A percentile compares a stretch with the other conserved stretches of the same genome.
Conservation (phyloP, 257 asterid genomes). For the Leptodermis oblonga region DNA sequence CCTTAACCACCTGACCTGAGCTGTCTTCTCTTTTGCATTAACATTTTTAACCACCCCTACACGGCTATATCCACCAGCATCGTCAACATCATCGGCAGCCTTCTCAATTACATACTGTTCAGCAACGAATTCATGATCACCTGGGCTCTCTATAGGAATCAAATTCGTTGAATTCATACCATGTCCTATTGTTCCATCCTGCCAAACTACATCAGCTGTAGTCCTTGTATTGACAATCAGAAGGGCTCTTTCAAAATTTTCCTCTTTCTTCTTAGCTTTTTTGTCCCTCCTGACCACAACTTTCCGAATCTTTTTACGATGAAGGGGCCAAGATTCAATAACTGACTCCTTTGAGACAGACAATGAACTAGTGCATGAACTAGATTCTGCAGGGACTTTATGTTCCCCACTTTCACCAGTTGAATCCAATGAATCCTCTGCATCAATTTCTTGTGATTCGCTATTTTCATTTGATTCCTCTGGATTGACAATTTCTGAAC, state of each 20-base stretch:
- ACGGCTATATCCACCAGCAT: constrained; percentile 59
- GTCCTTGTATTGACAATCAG: constrained; percentile 65
- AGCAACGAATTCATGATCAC: constrained; percentile 97
- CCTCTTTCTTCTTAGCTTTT: constrained; percentile 76
- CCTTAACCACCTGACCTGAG: constrained; percentile 89
- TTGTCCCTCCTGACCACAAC: constrained; percentile 75
- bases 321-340: constrained; percentile 70
- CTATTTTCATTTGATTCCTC: constrained; percentile 41
- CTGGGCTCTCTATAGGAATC: constrained; percentile 90
- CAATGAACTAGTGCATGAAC: constrained; percentile 41
- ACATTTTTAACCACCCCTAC: constrained; percentile 89
- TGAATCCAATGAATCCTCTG: constrained; percentile 34
- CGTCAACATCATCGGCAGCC: constrained; percentile 70
- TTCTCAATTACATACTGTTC: constrained; percentile 97
- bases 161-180: constrained; percentile 64
- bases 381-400: constrained; percentile 35
- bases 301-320: constrained; percentile 85
- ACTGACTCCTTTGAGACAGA: constrained; percentile 44
- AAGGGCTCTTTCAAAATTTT: constrained; percentile 80
- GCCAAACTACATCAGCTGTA: constrained; percentile 87
- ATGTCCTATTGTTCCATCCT: constrained; percentile 68
- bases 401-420: constrained; percentile 31
- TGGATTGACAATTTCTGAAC: constrained; percentile 43
- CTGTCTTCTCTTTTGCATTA: constrained; percentile 83
- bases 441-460: constrained; percentile 36